Base-by-base conservation (phyloP, 2,329 filamentous ascomycete genomes). In the Esteya vermicola region DNA sequence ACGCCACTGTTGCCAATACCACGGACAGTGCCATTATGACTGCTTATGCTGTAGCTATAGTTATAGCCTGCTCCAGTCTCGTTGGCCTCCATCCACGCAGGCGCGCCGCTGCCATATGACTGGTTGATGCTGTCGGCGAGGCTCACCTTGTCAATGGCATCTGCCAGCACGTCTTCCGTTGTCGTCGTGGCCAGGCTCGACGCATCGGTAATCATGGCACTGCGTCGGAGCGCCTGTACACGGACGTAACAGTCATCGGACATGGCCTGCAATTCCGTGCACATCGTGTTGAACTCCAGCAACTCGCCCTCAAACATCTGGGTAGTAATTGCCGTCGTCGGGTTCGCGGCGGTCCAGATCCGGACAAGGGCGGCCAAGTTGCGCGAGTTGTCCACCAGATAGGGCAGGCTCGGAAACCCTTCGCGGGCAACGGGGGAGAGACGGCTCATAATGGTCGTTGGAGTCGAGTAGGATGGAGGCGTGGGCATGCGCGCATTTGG, bases 361-460 rank as follows among this genome's bases (percentile, higher is more conserved):
- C 82, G 82, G 19, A 93, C 80, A 16, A 98, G 62, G 28, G 80
- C 78, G 1, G 91, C 85, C 50, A 88, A 86, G 50, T 84, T 88
- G 45, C 85, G 76, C 8, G 86, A 77, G 46, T 88, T 80, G 50
- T 98, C 91, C 45, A 98, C 83, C 4, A 98, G 71, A 55, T 93
- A 95, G 1, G 91, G 91, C 13, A 98, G 66, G 34, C 84, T 91
- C 0, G 88, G 89, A 51, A 95, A 94, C 0, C 91, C 91, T 61
- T 98, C 91, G 41, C 85, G 75, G 9, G 84, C 85, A 1, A 80
- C 79, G 9, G 80, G 75, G 8, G 85, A 81, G 13, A 96, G 63
- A 1, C 91, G 81, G 33, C 80, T 78, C 32, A 93, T 72, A 45
- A 98, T 96, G 9, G 88, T 86, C 40, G 91, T 77, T 1, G 91